phyloP scores from a whole-genome alignment of 148 eudicot species.

The Talinum fruticosum region DNA sequence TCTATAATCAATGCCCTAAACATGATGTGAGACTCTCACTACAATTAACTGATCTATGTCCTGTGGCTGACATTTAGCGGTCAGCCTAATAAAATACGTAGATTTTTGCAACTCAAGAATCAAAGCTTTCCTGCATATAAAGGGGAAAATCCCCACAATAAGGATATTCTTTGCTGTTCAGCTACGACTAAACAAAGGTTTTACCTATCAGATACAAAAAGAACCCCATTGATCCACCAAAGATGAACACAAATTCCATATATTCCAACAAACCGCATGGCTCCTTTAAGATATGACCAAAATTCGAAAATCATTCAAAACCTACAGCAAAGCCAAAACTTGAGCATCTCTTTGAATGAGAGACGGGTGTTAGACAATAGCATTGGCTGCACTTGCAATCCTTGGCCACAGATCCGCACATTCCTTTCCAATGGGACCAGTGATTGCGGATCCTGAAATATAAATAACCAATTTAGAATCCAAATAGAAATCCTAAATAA shows the following conservation, averaged over 20 bases:
- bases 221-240: background rate
- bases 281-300: background rate
- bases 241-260: background rate
- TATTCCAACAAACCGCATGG: slow-evolving; percentile 2
- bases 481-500: no score
- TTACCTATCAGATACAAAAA: background rate
- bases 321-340: slow-evolving; percentile 11
- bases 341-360: background rate
- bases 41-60: no score
- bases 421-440: slow-evolving; percentile 55
- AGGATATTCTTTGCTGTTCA: background rate
- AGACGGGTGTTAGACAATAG: slow-evolving; percentile 33
- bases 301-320: background rate
- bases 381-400: slow-evolving; percentile 55
- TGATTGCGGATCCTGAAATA: slow-evolving; percentile 46
- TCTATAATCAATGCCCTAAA: no score
- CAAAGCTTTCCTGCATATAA: background rate
- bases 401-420: slow-evolving; percentile 58
- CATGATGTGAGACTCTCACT: no score
- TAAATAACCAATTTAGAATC: background rate
- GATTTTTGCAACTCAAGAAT: no score
- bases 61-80: no score
- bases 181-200: no score
- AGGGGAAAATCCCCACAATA: background rate
- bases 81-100: no score